Percentiles rank a stretch among this genome's conserved stretches.
Evolutionary conservation across 768 basidiomycete species (phyloP).

Genomic region (Xerocomus brunneocitrinus): DNA sequence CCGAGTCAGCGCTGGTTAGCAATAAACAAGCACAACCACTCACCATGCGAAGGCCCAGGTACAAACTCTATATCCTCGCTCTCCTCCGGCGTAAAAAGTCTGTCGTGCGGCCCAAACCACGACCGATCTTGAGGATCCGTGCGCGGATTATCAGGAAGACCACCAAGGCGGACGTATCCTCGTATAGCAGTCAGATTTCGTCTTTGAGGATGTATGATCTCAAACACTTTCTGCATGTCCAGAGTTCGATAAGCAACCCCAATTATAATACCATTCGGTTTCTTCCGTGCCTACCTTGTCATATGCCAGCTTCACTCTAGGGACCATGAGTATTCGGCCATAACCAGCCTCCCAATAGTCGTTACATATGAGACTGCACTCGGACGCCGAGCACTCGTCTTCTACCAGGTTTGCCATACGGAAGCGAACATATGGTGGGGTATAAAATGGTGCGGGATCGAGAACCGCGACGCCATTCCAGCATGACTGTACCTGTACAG

Average conservation of each 20-base stretch:
- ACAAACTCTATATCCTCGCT: conserved; percentile 68
- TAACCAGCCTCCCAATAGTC: conserved; percentile 98
- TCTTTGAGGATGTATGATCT: conserved; percentile 87
- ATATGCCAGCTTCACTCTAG: conserved; percentile 93
- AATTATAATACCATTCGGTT: not conserved
- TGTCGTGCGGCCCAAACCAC: conserved; percentile 97
- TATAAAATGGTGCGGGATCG: conserved; percentile 94
- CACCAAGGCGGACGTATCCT: conserved; percentile 92
- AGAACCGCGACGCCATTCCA: conserved; percentile 98
- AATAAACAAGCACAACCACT: not conserved
- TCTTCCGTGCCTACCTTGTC: conserved; percentile 57
- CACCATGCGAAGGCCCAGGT: conserved; percentile 83
- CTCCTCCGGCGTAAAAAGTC: conserved; percentile 89
- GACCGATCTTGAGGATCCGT: conserved; percentile 97
- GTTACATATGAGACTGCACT: conserved; percentile 96
- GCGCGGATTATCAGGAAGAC: conserved; percentile 90
- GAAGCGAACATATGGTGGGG: conserved; percentile 86
- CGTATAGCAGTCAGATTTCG: conserved; percentile 95
- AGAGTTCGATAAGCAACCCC: conserved; percentile 3
- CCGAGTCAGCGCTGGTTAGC: not conserved
- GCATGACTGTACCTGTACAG: conserved; percentile 94
- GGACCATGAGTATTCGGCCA: conserved; percentile 96
- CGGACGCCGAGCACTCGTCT: conserved; percentile 90
- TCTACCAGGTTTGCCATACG: conserved; percentile 90
- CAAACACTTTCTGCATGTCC: conserved; percentile 75